Conservation (phyloP, 352 stramenopile genomes). For the Pythium myriotylum region DNA sequence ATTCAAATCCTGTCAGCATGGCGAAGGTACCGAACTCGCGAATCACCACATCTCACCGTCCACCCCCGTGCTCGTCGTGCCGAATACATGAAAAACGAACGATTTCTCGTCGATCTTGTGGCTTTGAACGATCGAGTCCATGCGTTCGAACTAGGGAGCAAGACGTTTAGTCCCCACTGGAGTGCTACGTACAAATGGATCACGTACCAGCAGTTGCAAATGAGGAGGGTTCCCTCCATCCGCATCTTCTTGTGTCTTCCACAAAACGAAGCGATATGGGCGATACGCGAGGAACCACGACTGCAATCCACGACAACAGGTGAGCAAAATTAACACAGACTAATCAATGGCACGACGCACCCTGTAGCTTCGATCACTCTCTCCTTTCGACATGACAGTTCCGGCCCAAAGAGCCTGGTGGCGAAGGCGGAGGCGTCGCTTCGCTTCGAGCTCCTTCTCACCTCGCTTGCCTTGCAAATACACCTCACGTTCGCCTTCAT, state of each 20-base stretch:
- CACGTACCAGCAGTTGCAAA: slow-evolving; percentile 66
- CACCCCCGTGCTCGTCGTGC: slow-evolving; percentile 42
- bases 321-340: slow-evolving; percentile 2
- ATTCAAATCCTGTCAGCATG: too few relatives aligned
- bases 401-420: slow-evolving; percentile 77
- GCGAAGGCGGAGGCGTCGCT: slow-evolving; percentile 48
- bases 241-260: slow-evolving; percentile 78
- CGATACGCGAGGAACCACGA: slow-evolving; percentile 52
- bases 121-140: slow-evolving; percentile 54
- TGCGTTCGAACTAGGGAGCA: slow-evolving; percentile 60
- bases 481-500: slow-evolving; percentile 62
- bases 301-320: slow-evolving; percentile 1
- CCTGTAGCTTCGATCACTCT: slow-evolving; percentile 71
- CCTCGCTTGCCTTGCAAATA: slow-evolving; percentile 55
- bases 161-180: too few relatives aligned
- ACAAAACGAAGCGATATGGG: slow-evolving; percentile 76
- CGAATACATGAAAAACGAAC: slow-evolving; percentile 66
- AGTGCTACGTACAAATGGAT: too few relatives aligned
- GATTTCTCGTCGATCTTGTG: slow-evolving; percentile 66
- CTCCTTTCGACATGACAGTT: slow-evolving; percentile 57
- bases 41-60: slow-evolving; percentile 45
- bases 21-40: too few relatives aligned
- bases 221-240: slow-evolving; percentile 51
- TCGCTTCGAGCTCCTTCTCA: slow-evolving; percentile 52
- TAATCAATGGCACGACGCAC: slow-evolving; percentile 28